A percentile compares a stretch with the other conserved stretches of the same genome.
Evolutionary conservation across 2,329 filamentous ascomycete species (phyloP).

Genomic region (Alternaria arborescens): DNA sequence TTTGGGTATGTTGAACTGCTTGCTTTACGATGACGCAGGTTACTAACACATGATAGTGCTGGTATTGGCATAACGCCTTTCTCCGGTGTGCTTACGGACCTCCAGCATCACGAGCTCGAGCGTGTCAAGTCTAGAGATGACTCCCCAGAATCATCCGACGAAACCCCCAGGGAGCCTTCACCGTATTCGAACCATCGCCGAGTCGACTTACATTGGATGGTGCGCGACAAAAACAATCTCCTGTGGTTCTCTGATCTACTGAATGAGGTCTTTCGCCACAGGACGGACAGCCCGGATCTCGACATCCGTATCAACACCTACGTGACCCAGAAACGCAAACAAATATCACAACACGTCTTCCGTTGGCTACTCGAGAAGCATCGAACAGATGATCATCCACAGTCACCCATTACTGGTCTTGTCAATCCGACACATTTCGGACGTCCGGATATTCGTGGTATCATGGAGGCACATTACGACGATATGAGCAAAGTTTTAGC

Average conservation of each 20-base stretch:
- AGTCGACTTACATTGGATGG: conserved; percentile 69
- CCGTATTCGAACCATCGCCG: conserved; percentile 56
- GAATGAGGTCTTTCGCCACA: conserved; percentile 55
- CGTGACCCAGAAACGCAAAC: conserved; percentile 64
- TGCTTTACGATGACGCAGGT: neutral
- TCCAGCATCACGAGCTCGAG: conserved; percentile 58
- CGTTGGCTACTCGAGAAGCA: conserved; percentile 66
- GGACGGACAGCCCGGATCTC: conserved; percentile 49
- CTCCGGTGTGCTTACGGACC: conserved; percentile 64
- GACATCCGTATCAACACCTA: conserved; percentile 66
- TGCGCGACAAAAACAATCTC: conserved; percentile 65
- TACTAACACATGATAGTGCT: conserved; percentile 44
- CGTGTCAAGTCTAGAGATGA: conserved; percentile 29
- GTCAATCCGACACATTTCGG: conserved; percentile 64
- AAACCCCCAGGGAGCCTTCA: conserved; percentile 17
- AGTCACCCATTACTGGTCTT: conserved; percentile 64
- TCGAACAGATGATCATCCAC: conserved; percentile 60
- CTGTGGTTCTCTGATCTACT: conserved; percentile 67
- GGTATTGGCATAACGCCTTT: conserved; percentile 68
- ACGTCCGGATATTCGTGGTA: conserved; percentile 62
- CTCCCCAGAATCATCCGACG: conserved; percentile 15
- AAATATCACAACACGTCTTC: conserved; percentile 64
- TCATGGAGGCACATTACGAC: conserved; percentile 64
- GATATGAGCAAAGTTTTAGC: conserved; percentile 56
- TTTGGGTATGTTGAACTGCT: conserved; percentile 49